A percentile compares a stretch with the other conserved stretches of the same genome.
These are phyloP conservation scores for Trichosanthes cucumerina DNA, from an alignment of 306 rosid genomes.

Conservation along the genomic window DNA sequence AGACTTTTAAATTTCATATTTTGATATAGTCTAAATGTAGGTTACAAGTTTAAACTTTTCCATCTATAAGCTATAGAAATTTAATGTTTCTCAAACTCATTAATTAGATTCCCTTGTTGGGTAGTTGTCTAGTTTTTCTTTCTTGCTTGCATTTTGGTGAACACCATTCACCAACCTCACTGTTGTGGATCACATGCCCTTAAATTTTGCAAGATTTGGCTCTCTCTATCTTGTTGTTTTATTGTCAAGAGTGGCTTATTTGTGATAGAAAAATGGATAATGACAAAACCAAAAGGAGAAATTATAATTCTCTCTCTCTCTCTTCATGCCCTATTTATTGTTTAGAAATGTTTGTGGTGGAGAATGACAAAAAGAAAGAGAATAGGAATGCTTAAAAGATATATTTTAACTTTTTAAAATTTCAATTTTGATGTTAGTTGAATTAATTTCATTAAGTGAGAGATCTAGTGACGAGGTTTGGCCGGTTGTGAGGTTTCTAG, in stretches of 20 bases:
- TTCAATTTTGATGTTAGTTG: too few relatives aligned
- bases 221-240: not conserved
- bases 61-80: not conserved
- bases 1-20: too few relatives aligned
- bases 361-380: too few relatives aligned
- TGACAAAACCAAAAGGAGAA: not conserved
- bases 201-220: not conserved
- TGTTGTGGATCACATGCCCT: not conserved
- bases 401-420: too few relatives aligned
- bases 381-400: too few relatives aligned
- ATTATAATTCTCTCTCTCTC: not conserved
- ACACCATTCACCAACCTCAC: not conserved
- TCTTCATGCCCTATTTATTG: not conserved
- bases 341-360: not conserved
- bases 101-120: not conserved
- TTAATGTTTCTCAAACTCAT: not conserved
- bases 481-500: too few relatives aligned
- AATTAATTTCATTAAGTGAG: too few relatives aligned
- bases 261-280: not conserved
- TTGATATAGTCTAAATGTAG: not conserved
- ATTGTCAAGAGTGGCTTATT: not conserved
- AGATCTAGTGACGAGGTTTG: too few relatives aligned
- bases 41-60: too few relatives aligned
- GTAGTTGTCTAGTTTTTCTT: not conserved
- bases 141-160: not conserved